Percentiles rank a stretch among this genome's conserved stretches.
These are phyloP conservation scores for Coleophoma crateriformis DNA, from an alignment of 2,329 filamentous ascomycete genomes.

Conservation along the genomic window DNA sequence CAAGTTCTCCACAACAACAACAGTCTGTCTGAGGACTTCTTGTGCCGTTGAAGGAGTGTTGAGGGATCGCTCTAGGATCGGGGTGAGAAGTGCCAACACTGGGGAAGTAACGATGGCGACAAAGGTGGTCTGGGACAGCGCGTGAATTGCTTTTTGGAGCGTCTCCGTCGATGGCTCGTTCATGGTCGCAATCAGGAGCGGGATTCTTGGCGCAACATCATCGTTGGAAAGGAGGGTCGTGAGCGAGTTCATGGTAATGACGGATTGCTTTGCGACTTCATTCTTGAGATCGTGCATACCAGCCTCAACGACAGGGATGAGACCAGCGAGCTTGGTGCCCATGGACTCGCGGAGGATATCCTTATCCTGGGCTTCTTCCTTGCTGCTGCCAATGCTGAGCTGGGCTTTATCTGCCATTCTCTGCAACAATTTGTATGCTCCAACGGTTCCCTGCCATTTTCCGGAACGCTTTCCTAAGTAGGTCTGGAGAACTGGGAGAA, in stretches of 20 bases:
- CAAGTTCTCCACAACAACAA: slow-evolving; percentile 95
- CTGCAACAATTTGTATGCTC: slow-evolving; percentile 77
- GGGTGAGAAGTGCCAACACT: slow-evolving; percentile 88
- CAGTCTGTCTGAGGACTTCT: slow-evolving; percentile 91
- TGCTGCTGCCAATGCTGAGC: slow-evolving; percentile 69
- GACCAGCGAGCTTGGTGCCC: slow-evolving; percentile 76
- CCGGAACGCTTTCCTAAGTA: slow-evolving; percentile 82
- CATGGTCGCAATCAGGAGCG: slow-evolving; percentile 90
- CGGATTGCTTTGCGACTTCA: slow-evolving; percentile 84
- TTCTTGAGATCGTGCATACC: slow-evolving; percentile 96
- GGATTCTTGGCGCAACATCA: slow-evolving; percentile 88
- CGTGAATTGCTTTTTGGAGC: slow-evolving; percentile 93
- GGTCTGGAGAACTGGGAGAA: slow-evolving; percentile 68
- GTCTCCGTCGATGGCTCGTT: slow-evolving; percentile 86
- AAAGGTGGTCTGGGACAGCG: slow-evolving; percentile 96
- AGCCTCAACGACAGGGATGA: slow-evolving; percentile 87
- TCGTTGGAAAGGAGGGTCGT: slow-evolving; percentile 92
- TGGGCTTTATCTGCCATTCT: slow-evolving; percentile 94
- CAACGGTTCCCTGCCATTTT: slow-evolving; percentile 96
- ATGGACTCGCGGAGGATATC: slow-evolving; percentile 86
- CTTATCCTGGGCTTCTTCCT: slow-evolving; percentile 81
- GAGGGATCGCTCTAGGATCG: slow-evolving; percentile 86
- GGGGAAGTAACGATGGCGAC: slow-evolving; percentile 94
- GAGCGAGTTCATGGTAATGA: slow-evolving; percentile 85
- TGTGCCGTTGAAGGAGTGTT: slow-evolving; percentile 89